These are phyloP conservation scores for Endocalyx cinctus DNA, from an alignment of 2,329 filamentous ascomycete genomes.

Conservation along the genomic window DNA sequence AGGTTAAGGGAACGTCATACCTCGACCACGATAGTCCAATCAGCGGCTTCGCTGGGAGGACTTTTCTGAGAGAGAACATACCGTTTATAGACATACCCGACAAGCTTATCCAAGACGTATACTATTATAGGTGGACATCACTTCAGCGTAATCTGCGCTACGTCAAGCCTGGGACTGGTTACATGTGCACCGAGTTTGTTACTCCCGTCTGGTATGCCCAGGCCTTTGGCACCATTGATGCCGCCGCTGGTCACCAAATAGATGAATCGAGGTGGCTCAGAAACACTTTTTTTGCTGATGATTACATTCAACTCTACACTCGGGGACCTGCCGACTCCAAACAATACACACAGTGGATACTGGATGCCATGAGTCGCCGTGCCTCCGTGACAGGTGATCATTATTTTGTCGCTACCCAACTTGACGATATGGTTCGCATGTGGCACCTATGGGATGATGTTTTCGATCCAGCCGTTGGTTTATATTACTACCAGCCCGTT, in stretches of 20 bases:
- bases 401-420: constrained; percentile 31
- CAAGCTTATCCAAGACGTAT: constrained; percentile 36
- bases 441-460: constrained; percentile 35
- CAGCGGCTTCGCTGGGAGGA: constrained; percentile 18
- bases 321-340: constrained; percentile 31
- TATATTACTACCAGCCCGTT: constrained; percentile 38
- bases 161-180: constrained; percentile 34
- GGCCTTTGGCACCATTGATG: constrained; percentile 26
- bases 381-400: constrained; percentile 34
- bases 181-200: constrained; percentile 38
- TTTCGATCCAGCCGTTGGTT: constrained; percentile 28
- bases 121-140: constrained; percentile 39
- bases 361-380: constrained; percentile 28
- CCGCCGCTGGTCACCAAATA: constrained; percentile 34
- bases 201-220: constrained; percentile 33
- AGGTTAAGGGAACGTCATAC: constrained; percentile 18
- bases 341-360: constrained; percentile 34
- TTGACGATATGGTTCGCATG: constrained; percentile 34
- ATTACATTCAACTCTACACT: constrained; percentile 34
- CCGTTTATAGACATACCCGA: constrained; percentile 40
- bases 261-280: constrained; percentile 36
- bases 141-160: constrained; percentile 38
- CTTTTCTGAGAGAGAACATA: constrained; percentile 32
- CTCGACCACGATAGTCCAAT: constrained; percentile 21
- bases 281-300: constrained; percentile 32